These are phyloP conservation scores for Auriculariales sp. DNA, from an alignment of 768 basidiomycete species.

Conservation along the genomic window DNA sequence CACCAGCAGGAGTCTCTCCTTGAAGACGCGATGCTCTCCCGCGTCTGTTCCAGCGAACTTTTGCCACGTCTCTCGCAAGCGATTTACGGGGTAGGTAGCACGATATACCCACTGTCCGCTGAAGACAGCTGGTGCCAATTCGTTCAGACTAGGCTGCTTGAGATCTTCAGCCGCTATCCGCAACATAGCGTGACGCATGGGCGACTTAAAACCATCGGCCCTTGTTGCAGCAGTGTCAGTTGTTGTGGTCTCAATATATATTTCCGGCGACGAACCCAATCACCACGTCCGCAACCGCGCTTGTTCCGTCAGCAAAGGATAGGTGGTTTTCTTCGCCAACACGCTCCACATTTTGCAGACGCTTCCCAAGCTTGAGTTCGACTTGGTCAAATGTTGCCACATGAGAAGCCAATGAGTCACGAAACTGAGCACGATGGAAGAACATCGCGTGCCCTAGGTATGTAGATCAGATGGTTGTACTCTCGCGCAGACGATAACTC, in stretches of 20 bases:
- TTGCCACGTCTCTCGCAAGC: not conserved
- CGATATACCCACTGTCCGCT: not conserved
- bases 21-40: not conserved
- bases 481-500: not conserved
- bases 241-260: no score
- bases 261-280: no score
- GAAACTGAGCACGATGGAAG: not conserved
- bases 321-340: slow-evolving; percentile 16
- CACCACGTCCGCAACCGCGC: slow-evolving; percentile 46
- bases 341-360: slow-evolving; percentile 40
- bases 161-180: not conserved
- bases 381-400: not conserved
- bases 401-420: not conserved
- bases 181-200: slow-evolving; percentile 23
- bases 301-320: slow-evolving; percentile 47
- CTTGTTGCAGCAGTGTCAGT: no score
- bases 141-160: not conserved
- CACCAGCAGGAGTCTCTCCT: not conserved
- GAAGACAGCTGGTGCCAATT: not conserved
- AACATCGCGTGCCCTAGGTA: not conserved
- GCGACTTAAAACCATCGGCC: slow-evolving; percentile 52
- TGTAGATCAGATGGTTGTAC: not conserved
- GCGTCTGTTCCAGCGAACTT: not conserved
- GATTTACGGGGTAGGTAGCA: not conserved
- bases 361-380: slow-evolving; percentile 49